Evolutionary conservation across 2,329 filamentous ascomycete species (phyloP), one percentile per base, ranked within the genome.

Genomic region (Fusarium nurragi): DNA sequence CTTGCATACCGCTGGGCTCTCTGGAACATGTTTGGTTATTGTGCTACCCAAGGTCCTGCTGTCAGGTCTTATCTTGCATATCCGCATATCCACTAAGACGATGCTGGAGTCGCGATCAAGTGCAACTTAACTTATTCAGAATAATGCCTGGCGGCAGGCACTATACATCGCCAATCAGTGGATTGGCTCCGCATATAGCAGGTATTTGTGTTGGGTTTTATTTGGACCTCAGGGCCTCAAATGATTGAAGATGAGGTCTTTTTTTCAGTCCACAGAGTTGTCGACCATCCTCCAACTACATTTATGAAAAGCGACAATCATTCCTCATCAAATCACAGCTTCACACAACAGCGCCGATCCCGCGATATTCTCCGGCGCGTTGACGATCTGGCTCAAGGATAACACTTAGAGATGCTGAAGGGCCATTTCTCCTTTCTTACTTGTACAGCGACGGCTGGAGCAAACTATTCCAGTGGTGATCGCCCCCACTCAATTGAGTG

Each of bases 281-380:
- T 28, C 30, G 30, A 44, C 13, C 25, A 19, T 50, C 43, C 21
- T 32, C 23, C 36, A 54, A 22, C 41, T 38, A 53, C 41, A 56
- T 38, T 19, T 23, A 43, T 53, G 47, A 43, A 49, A 22, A 54
- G 26, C 21, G n/a, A 36, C 37, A 21, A 23, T 13, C 13, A 44
- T 25, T 23, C 16, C 22, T 25, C 21, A 28, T 39, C 53, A 43
- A 65, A 55, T 54, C 43, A 59, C 19, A 50, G 22, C 32, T 40
- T 66, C 55, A 56, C 53, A 45, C 54, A 53, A 60, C 56, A 58
- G 21, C 38, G 60, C 65, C 37, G 65, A 69, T 70, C 62, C 40
- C 52, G 44, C 39, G 34, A 59, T 38, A 25, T 46, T 52, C 53
- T 26, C 48, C 48, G 39, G 34, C 25, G 28, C 26, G 51, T 53